Conservation (phyloP, 1,284 basidiomycete species). For the Naganishia liquefaciens region DNA sequence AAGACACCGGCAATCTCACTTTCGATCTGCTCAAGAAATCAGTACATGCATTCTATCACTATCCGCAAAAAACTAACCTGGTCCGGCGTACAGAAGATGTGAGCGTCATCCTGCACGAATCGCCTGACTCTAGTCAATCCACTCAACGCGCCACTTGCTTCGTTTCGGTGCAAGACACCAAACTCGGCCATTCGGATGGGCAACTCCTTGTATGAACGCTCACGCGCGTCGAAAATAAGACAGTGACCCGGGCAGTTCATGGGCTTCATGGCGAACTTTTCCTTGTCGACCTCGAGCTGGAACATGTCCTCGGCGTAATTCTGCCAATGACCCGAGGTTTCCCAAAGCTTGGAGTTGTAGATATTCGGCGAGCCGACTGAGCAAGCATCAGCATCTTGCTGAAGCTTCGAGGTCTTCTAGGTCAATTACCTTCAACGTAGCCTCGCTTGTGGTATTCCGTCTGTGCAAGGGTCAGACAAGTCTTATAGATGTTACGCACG, state of each 20-base stretch:
- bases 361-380: constrained; percentile 96
- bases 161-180: constrained; percentile 95
- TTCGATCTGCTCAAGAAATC: constrained; percentile 65
- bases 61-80: constrained; percentile 59
- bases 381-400: constrained; percentile 11
- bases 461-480: constrained; percentile 34
- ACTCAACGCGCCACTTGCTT: constrained; percentile 90
- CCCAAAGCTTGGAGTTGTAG: constrained; percentile 95
- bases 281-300: constrained; percentile 88
- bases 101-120: constrained; percentile 93
- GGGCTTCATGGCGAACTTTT: constrained; percentile 90
- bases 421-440: constrained; percentile 53
- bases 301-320: constrained; percentile 99
- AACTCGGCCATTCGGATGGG: constrained; percentile 98
- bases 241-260: constrained; percentile 99
- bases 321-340: constrained; percentile 97
- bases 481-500: not conserved
- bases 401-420: constrained; percentile 39
- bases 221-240: constrained; percentile 91
- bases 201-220: constrained; percentile 92
- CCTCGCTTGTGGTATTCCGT: constrained; percentile 57
- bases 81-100: constrained; percentile 91
- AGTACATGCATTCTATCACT: not conserved
- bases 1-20: constrained; percentile 84
- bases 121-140: constrained; percentile 91